Percentiles rank a stretch among this genome's conserved stretches.
Evolutionary conservation across 768 basidiomycete genomes (phyloP).

Genomic region (Crassisporium funariophilum): DNA sequence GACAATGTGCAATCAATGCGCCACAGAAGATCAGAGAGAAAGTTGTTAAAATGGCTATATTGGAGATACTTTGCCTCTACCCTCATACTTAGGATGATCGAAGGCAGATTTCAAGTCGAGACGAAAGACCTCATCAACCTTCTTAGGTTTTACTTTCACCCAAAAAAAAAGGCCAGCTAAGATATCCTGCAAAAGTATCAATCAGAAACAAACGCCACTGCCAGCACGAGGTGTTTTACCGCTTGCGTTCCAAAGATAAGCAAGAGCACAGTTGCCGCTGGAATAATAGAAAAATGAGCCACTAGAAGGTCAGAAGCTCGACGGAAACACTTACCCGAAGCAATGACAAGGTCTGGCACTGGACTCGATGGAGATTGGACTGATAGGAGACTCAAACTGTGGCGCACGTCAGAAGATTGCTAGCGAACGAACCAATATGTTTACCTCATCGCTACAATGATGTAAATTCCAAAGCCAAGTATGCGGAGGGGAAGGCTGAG

Average conservation of each 20-base stretch:
- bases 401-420: background rate
- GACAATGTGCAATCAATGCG: no score
- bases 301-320: background rate
- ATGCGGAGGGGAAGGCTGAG: slow-evolving; percentile 49
- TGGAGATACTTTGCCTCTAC: slow-evolving; percentile 6
- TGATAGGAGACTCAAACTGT: slow-evolving; percentile 47
- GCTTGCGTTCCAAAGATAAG: slow-evolving; percentile 50
- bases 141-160: slow-evolving; percentile 22
- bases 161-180: slow-evolving; percentile 37
- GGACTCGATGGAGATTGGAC: slow-evolving; percentile 45
- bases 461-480: slow-evolving; percentile 44
- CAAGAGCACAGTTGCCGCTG: slow-evolving; percentile 46
- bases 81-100: no score
- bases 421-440: slow-evolving; percentile 1
- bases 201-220: background rate
- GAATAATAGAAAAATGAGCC: background rate
- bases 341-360: slow-evolving; percentile 48
- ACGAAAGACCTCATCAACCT: slow-evolving; percentile 9
- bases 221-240: slow-evolving; percentile 21
- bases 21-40: background rate
- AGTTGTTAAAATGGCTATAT: no score
- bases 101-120: slow-evolving; percentile 20
- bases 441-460: slow-evolving; percentile 44
- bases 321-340: slow-evolving; percentile 36
- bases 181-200: slow-evolving; percentile 33